phyloP scores from a whole-genome alignment of 257 asterid genomes.

The Penstemon newberryi region DNA sequence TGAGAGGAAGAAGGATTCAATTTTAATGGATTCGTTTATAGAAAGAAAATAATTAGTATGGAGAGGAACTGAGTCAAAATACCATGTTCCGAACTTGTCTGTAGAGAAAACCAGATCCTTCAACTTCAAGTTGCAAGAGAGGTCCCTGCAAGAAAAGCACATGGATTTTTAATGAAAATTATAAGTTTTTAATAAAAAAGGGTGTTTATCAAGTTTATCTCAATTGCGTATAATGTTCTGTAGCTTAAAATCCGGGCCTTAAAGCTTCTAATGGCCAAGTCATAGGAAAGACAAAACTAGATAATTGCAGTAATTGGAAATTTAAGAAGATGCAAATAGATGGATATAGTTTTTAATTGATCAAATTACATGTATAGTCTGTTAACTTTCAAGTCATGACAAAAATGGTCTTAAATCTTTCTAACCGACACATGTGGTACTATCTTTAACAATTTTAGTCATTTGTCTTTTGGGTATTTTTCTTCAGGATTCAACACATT shows the following conservation, averaged over 20 bases:
- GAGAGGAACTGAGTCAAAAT: background rate
- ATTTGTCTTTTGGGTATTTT: too few species aligned
- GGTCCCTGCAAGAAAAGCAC: slow-evolving; percentile 61
- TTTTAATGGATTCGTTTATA: background rate
- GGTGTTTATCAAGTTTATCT: background rate
- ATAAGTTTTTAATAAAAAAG: background rate
- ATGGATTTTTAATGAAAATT: slow-evolving; percentile 2
- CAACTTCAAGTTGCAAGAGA: slow-evolving; percentile 81
- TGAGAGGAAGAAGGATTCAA: background rate
- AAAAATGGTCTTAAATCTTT: too few species aligned
- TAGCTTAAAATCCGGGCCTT: slow-evolving; percentile 16
- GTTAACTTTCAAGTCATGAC: too few species aligned
- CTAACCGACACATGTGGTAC: too few species aligned
- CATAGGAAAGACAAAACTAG: background rate
- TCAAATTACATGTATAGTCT: too few species aligned
- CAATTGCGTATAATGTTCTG: slow-evolving; percentile 7
- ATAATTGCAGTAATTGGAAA: background rate
- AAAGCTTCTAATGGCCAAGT: background rate
- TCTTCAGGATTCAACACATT: too few species aligned
- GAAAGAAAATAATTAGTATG: background rate
- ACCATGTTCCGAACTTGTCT: slow-evolving; percentile 98
- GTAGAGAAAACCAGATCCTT: slow-evolving; percentile 89
- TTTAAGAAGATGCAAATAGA: too few species aligned
- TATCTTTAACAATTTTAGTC: too few species aligned
- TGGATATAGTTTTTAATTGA: too few species aligned